Conservation (phyloP, 2,329 filamentous ascomycete genomes). For the Hymenoscyphus salicellus region DNA sequence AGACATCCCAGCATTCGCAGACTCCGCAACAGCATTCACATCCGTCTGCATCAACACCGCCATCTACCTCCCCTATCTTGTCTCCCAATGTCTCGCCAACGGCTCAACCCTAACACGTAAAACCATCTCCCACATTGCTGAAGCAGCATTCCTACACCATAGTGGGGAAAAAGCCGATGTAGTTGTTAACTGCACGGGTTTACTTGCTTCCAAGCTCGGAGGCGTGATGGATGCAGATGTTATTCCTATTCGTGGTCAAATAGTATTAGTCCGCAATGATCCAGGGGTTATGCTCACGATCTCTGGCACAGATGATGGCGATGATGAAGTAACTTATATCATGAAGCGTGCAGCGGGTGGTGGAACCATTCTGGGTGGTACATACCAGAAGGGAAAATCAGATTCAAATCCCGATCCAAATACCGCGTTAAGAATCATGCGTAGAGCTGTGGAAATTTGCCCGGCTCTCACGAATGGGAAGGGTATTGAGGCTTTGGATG, state of each 20-base stretch:
- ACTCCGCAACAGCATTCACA: constrained; percentile 71
- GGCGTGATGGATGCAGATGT: constrained; percentile 76
- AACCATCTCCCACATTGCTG: constrained; percentile 63
- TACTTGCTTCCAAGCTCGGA: constrained; percentile 71
- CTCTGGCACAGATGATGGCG: constrained; percentile 62
- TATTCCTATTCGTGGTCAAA: constrained; percentile 76
- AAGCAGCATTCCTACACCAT: constrained; percentile 62
- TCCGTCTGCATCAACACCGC: constrained; percentile 88
- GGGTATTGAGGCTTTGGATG: constrained; percentile 60
- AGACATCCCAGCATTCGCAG: constrained; percentile 60
- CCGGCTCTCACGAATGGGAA: constrained; percentile 54
- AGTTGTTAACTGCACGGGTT: constrained; percentile 79
- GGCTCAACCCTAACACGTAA: constrained; percentile 66
- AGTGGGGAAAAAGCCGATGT: constrained; percentile 57
- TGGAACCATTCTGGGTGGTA: constrained; percentile 66
- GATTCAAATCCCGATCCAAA: constrained; percentile 61
- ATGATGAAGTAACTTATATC: constrained; percentile 62
- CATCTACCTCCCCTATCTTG: constrained; percentile 80
- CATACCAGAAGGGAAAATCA: constrained; percentile 63
- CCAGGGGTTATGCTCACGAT: constrained; percentile 57
- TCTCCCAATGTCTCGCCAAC: constrained; percentile 71
- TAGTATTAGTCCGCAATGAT: constrained; percentile 64
- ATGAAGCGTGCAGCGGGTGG: constrained; percentile 67
- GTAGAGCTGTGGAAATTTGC: constrained; percentile 56
- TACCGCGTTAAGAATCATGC: constrained; percentile 65